Conservation (phyloP, 768 basidiomycete genomes). For the Russula sp. region DNA sequence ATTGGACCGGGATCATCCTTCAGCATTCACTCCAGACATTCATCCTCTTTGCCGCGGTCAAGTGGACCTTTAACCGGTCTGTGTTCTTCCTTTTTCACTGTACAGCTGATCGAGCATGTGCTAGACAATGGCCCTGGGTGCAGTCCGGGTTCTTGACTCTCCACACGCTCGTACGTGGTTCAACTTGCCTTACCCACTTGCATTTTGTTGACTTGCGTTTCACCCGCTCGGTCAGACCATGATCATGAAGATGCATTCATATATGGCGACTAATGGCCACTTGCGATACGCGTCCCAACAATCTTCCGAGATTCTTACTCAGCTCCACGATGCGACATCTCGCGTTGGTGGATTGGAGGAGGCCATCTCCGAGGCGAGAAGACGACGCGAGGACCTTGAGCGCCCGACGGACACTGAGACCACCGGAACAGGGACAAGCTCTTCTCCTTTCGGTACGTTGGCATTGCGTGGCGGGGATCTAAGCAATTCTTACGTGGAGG, state of each 20-base stretch:
- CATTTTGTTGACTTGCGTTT: neutral
- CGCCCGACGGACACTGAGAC: constrained; percentile 25
- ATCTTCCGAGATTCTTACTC: constrained; percentile 35
- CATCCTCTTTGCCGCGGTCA: constrained; percentile 65
- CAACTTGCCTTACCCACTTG: neutral
- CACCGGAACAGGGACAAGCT: constrained; percentile 12
- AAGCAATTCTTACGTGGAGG: constrained; percentile 48
- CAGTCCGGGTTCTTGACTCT: constrained; percentile 86
- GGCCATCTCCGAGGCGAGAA: constrained; percentile 46
- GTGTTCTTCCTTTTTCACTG: neutral
- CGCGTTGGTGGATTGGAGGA: constrained; percentile 61
- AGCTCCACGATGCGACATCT: constrained; percentile 42
- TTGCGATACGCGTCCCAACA: constrained; percentile 50
- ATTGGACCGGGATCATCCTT: constrained; percentile 63
- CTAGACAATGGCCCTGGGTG: constrained; percentile 96
- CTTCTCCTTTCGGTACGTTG: constrained; percentile 34
- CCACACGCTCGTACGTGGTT: constrained; percentile 63
- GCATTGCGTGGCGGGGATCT: constrained; percentile 35
- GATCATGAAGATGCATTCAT: constrained; percentile 97
- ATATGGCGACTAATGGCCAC: constrained; percentile 81
- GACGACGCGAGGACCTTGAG: constrained; percentile 37
- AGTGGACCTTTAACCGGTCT: constrained; percentile 86
- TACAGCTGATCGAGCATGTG: neutral
- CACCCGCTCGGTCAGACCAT: constrained; percentile 42
- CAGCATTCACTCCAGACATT: constrained; percentile 77